Evolutionary conservation across 2,329 filamentous ascomycete genomes (phyloP).

Genomic region (Leptodontidium sp.): DNA sequence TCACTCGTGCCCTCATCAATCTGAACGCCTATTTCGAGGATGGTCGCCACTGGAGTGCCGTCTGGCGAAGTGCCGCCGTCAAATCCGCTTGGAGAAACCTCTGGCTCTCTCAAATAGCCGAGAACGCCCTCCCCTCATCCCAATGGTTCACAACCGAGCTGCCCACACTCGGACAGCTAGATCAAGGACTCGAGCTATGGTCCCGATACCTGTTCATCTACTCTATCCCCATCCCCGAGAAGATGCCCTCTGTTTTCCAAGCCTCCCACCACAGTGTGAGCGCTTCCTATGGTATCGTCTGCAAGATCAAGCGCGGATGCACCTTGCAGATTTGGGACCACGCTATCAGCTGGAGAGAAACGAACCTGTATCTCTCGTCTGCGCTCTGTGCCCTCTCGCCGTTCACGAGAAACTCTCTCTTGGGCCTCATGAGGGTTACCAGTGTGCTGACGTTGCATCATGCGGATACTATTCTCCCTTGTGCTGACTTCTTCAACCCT

Average conservation of each 20-base stretch:
- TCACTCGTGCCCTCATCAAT: slow-evolving; percentile 39
- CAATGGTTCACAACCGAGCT: slow-evolving; percentile 55
- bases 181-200: slow-evolving; percentile 29
- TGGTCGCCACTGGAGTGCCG: slow-evolving; percentile 54
- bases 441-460: slow-evolving; percentile 50
- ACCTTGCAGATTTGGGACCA: slow-evolving; percentile 71
- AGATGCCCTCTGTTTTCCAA: slow-evolving; percentile 64
- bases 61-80: slow-evolving; percentile 55
- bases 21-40: slow-evolving; percentile 48
- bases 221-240: slow-evolving; percentile 53
- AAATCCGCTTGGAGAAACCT: slow-evolving; percentile 55
- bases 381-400: slow-evolving; percentile 39
- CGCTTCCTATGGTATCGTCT: slow-evolving; percentile 66
- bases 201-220: slow-evolving; percentile 56
- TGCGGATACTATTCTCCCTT: slow-evolving; percentile 64
- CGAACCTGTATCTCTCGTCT: slow-evolving; percentile 42
- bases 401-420: slow-evolving; percentile 41
- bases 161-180: slow-evolving; percentile 24
- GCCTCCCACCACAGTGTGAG: slow-evolving; percentile 69
- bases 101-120: slow-evolving; percentile 54
- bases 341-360: slow-evolving; percentile 66
- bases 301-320: slow-evolving; percentile 66
- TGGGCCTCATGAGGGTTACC: slow-evolving; percentile 37
- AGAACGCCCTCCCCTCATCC: slow-evolving; percentile 52
- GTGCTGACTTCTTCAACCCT: slow-evolving; percentile 68